Percentiles rank a stretch among this genome's conserved stretches.
Evolutionary conservation across 2,329 filamentous ascomycete genomes (phyloP).

Genomic region (Beauveria bassiana): DNA sequence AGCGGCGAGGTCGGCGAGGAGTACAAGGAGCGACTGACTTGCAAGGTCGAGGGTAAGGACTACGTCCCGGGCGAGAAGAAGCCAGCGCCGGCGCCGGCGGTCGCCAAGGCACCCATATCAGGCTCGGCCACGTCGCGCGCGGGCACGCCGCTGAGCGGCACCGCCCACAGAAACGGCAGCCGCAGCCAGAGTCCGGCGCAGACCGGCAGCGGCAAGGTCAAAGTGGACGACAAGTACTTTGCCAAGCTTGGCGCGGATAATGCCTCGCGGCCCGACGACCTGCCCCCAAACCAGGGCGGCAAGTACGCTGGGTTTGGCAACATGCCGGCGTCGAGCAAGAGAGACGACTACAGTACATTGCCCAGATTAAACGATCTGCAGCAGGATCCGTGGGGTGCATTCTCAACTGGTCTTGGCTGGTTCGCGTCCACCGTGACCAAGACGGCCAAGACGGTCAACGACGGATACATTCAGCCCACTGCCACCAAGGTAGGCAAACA

Average conservation of each 20-base stretch:
- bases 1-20: conserved; percentile 86
- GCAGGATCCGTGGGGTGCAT: conserved; percentile 77
- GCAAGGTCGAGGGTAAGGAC: conserved; percentile 80
- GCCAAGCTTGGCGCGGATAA: conserved; percentile 78
- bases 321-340: conserved; percentile 49
- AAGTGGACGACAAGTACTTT: conserved; percentile 83
- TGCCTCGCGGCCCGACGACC: conserved; percentile 59
- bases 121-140: conserved; percentile 24
- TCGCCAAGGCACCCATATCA: conserved; percentile 16
- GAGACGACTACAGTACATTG: conserved; percentile 35
- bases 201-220: conserved; percentile 41
- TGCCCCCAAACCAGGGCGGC: conserved; percentile 84
- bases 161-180: conserved; percentile 33
- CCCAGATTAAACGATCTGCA: conserved; percentile 82
- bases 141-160: conserved; percentile 31
- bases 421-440: conserved; percentile 81
- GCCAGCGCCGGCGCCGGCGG: conserved; percentile 19
- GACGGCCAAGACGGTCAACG: conserved; percentile 85
- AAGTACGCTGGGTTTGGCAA: conserved; percentile 91
- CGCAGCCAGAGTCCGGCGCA: conserved; percentile 31
- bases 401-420: conserved; percentile 93
- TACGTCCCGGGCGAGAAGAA: conserved; percentile 69
- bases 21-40: conserved; percentile 83
- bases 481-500: conserved; percentile 62
- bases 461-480: conserved; percentile 86